Evolutionary conservation across 2,329 filamentous ascomycete species (phyloP).

Genomic region (Dendryphion nanum): DNA sequence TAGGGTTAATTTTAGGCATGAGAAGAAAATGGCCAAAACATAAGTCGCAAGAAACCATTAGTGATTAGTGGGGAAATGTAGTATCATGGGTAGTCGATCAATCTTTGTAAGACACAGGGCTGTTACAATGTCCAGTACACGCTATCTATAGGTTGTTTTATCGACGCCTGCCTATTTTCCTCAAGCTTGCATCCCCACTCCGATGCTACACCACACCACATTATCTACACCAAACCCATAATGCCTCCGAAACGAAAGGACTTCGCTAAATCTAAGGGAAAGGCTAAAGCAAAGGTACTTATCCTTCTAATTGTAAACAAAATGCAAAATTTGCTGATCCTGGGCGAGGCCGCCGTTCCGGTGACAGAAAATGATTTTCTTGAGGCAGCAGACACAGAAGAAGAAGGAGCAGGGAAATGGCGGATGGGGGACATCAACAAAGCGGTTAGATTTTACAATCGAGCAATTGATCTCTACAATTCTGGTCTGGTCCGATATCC

Average conservation of each 20-base stretch:
- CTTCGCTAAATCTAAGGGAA: slow-evolving; percentile 29
- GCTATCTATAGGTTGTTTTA: no score
- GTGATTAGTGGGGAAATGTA: no score
- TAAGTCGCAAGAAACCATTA: no score
- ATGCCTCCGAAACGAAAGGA: slow-evolving; percentile 35
- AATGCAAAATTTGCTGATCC: neutral
- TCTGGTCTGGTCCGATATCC: slow-evolving; percentile 62
- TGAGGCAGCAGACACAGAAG: slow-evolving; percentile 65
- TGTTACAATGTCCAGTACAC: no score
- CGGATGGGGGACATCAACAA: slow-evolving; percentile 68
- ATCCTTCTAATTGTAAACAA: slow-evolving; percentile 5
- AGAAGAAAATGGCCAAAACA: no score
- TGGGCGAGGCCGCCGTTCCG: slow-evolving; percentile 46
- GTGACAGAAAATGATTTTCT: slow-evolving; percentile 67
- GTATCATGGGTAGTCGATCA: no score
- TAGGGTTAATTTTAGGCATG: no score
- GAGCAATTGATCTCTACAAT: slow-evolving; percentile 66
- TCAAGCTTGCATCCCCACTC: no score
- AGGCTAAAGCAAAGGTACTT: slow-evolving; percentile 21
- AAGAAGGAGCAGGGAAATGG: slow-evolving; percentile 74
- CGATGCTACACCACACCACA: no score
- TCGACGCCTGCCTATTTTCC: no score
- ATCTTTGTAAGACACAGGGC: no score
- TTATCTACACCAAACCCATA: no score
- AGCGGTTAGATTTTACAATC: slow-evolving; percentile 59